Evolutionary conservation across 139 green algal species (phyloP).

Genomic region (Gonium pectorale): DNA sequence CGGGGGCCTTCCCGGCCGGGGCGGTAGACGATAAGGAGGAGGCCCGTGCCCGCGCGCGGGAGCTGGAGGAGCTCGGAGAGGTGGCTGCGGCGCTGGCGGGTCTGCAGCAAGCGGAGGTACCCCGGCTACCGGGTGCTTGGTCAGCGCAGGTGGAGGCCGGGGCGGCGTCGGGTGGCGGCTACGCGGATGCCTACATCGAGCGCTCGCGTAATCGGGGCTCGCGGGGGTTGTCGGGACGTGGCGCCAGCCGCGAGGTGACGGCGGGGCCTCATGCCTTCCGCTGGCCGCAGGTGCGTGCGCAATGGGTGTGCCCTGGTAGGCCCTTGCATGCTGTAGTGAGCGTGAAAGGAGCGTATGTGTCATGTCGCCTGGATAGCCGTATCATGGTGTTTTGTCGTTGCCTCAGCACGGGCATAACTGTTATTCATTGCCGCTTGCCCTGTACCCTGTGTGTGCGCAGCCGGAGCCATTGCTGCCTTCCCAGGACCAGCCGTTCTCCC

Average conservation of each 20-base stretch:
- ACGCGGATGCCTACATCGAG: too few species aligned
- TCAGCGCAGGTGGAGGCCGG: too few species aligned
- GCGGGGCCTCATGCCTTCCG: not conserved
- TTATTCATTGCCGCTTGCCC: too few species aligned
- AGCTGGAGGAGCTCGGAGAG: slow-evolving; percentile 45
- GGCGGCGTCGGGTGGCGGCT: not conserved
- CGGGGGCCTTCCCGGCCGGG: not conserved
- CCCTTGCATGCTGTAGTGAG: too few species aligned
- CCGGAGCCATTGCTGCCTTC: slow-evolving; percentile 5
- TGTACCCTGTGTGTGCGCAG: too few species aligned
- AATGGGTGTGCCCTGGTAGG: too few species aligned
- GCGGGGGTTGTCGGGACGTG: not conserved
- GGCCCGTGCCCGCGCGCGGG: not conserved
- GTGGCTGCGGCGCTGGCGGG: slow-evolving; percentile 31
- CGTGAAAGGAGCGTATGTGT: too few species aligned
- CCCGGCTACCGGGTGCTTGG: not conserved
- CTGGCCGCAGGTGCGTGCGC: slow-evolving; percentile 19
- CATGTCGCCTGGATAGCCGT: too few species aligned
- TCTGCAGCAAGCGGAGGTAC: slow-evolving; percentile 16
- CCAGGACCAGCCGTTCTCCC: not conserved
- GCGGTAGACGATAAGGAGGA: slow-evolving; percentile 2
- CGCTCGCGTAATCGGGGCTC: not conserved
- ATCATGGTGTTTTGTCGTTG: not conserved
- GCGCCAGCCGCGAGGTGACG: not conserved
- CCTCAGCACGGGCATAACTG: too few species aligned